Percentiles rank a stretch among this genome's conserved stretches.
These are phyloP conservation scores for Tillandsia leiboldiana DNA, from an alignment of 176 grass and related monocot species.

Conservation along the genomic window DNA sequence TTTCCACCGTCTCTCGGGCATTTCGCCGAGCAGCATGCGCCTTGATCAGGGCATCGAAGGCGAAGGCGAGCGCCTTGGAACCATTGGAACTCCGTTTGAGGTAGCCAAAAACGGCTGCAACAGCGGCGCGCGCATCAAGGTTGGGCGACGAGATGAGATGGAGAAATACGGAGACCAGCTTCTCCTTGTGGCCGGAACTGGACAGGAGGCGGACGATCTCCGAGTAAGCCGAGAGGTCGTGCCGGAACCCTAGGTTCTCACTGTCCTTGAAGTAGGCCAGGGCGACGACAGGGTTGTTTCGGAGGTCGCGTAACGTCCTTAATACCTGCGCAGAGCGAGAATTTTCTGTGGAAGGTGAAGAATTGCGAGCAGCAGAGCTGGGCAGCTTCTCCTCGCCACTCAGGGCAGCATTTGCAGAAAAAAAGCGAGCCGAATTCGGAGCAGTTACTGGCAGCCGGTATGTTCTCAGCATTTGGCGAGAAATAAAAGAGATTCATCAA, in stretches of 20 bases:
- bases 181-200: slow-evolving; percentile 21
- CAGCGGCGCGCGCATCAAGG: slow-evolving; percentile 7
- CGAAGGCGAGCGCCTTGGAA: slow-evolving; percentile 21
- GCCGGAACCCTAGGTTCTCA: slow-evolving; percentile 36
- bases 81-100: slow-evolving; percentile 11
- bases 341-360: not conserved
- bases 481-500: not conserved
- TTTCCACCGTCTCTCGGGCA: slow-evolving; percentile 18
- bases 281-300: slow-evolving; percentile 26
- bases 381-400: slow-evolving; percentile 37
- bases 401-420: slow-evolving; percentile 16
- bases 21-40: slow-evolving; percentile 26
- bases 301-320: slow-evolving; percentile 28
- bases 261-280: slow-evolving; percentile 59
- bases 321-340: slow-evolving; percentile 24
- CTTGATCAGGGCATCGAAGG: slow-evolving; percentile 41
- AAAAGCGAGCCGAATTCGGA: not conserved
- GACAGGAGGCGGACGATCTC: slow-evolving; percentile 40
- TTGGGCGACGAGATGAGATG: slow-evolving; percentile 21
- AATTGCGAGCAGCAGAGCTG: not conserved
- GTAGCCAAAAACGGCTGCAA: slow-evolving; percentile 35
- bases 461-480: slow-evolving; percentile 7
- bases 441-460: not conserved
- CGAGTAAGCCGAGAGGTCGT: slow-evolving; percentile 42
- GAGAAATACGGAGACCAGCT: slow-evolving; percentile 38